Base-by-base conservation (phyloP, 768 basidiomycete genomes). In the Obba rivulosa region DNA sequence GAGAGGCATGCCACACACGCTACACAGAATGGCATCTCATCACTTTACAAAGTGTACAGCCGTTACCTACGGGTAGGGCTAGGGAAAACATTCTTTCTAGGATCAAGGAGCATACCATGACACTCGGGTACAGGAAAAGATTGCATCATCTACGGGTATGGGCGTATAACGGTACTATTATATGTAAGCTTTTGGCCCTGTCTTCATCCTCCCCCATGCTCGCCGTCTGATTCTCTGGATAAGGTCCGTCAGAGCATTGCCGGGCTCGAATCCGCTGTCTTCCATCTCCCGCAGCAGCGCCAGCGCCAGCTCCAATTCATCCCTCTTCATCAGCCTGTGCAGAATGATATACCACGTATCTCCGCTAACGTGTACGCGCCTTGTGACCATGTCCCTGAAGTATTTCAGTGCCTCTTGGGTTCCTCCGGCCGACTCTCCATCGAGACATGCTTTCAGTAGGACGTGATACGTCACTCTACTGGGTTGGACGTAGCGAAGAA, bases 291-390 rank as follows among this genome's bases (percentile, higher is more conserved):
- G 62, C 25, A 85, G 74, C 43, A 91, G 65, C 56, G 73, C 75
- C 23, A 74, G 69, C 28, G 81, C 91, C 41, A 83, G 57, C 18
- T 57, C 66, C 83, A 83, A 87, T 52, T 82, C 77, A 46, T 70
- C 67, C 58, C 78, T 74, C 31, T 64, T 63, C 49, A 78, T 62
- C 55, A 94, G 62, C 25, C 87, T 88, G 14, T 71, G 69, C 52
- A 95, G 68, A 40, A 92, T 62, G 57, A 93, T 69, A 68, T 82
- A 85, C 83, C 85, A 94, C 44, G 89, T 89, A 59, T 83, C 80
- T 48, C 77, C 66, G 36, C 69, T 73, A 49, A 80, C 69, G 46
- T 66, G 65, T 49, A 83, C 59, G 35, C 68, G 73, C 54, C 65
- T 61, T 56, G 62, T 60, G 54, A 64, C 66, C 83, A 91, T 86